phyloP scores from a whole-genome alignment of 306 rosid species.

The Delonix regia region DNA sequence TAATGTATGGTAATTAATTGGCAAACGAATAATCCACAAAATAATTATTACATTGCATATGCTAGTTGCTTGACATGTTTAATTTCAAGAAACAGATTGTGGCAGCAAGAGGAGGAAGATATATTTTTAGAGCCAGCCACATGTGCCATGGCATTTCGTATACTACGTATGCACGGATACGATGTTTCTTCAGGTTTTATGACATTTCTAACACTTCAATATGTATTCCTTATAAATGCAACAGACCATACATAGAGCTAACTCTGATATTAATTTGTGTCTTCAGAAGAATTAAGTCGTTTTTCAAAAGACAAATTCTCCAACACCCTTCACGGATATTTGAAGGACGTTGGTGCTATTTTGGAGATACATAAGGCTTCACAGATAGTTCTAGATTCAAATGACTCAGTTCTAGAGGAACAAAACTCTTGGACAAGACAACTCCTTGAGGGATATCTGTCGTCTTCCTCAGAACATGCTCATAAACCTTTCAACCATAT shows the following conservation, averaged over 20 bases:
- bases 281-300: constrained; percentile 25
- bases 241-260: not conserved
- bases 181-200: constrained; percentile 20
- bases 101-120: constrained; percentile 55
- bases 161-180: constrained; percentile 27
- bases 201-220: not conserved
- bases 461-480: not conserved
- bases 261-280: constrained; percentile 17
- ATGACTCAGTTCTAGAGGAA: constrained; percentile 48
- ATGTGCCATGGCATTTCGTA: not conserved
- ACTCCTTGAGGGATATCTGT: constrained; percentile 33
- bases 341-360: constrained; percentile 46
- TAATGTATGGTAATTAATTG: too few relatives aligned
- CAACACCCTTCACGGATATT: constrained; percentile 50
- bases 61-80: too few relatives aligned
- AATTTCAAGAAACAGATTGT: constrained; percentile 53
- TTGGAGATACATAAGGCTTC: constrained; percentile 20
- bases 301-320: constrained; percentile 46
- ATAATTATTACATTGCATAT: too few relatives aligned
- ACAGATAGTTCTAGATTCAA: constrained; percentile 42
- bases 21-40: not conserved
- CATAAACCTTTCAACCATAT: not conserved
- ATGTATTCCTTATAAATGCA: constrained; percentile 48
- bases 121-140: not conserved
- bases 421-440: constrained; percentile 36